These are phyloP conservation scores for Acmispon strigosus DNA, from an alignment of 306 rosid species.

Conservation along the genomic window DNA sequence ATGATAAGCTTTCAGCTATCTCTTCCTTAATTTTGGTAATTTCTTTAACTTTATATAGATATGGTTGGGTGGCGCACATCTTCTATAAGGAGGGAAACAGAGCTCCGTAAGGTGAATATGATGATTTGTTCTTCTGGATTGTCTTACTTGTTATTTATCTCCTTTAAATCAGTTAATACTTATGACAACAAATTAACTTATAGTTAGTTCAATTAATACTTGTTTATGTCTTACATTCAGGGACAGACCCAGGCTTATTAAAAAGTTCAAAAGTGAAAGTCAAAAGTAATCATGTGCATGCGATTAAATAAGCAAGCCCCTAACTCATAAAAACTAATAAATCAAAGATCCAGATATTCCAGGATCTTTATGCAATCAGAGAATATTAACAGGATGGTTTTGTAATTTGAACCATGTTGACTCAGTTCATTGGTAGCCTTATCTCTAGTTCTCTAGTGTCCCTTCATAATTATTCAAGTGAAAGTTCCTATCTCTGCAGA, in stretches of 20 bases:
- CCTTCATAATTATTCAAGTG: background rate
- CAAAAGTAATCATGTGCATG: background rate
- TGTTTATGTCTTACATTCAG: too few relatives aligned
- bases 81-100: constrained; percentile 84
- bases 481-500: background rate
- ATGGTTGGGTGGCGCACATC: constrained; percentile 99
- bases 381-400: background rate
- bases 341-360: too few relatives aligned
- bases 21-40: constrained; percentile 15
- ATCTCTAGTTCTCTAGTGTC: background rate
- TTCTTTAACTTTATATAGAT: constrained; percentile 54
- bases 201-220: background rate
- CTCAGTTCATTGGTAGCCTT: background rate
- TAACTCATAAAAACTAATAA: too few relatives aligned
- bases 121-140: constrained; percentile 17
- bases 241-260: background rate
- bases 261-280: background rate
- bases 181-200: background rate
- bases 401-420: background rate
- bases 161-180: background rate
- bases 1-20: constrained; percentile 7
- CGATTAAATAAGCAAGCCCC: too few relatives aligned
- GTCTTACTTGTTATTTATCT: constrained; percentile 7
- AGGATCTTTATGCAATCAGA: background rate
- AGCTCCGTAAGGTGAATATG: constrained; percentile 65